Percentiles rank a stretch among this genome's conserved stretches.
Conservation (phyloP, 1,284 basidiomycete genomes). For the Phaffia rhodozyma region DNA sequence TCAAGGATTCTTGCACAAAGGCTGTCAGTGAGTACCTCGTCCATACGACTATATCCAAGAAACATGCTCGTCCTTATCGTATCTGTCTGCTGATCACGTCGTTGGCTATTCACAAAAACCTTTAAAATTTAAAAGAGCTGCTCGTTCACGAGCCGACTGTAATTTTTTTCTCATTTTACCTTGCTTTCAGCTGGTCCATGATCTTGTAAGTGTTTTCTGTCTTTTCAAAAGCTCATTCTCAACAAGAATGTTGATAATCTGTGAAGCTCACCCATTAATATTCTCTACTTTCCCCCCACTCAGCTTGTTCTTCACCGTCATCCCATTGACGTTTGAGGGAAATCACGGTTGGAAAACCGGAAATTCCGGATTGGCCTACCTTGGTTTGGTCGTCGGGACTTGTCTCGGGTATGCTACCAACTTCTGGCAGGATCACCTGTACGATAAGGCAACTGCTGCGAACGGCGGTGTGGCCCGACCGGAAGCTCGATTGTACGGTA, state of each 20-base stretch:
- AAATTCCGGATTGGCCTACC: constrained; percentile 30
- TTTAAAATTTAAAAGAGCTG: constrained; percentile 15
- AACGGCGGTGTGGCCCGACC: constrained; percentile 15
- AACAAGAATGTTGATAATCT: no score
- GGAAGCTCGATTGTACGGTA: constrained; percentile 10
- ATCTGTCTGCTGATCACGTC: no score
- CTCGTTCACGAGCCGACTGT: constrained; percentile 31
- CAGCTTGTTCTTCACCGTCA: constrained; percentile 26
- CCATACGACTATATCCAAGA: neutral
- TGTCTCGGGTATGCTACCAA: constrained; percentile 28
- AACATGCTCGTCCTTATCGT: neutral
- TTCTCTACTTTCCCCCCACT: constrained; percentile 8
- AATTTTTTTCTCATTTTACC: constrained; percentile 29
- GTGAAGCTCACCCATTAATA: no score
- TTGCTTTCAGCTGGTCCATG: constrained; percentile 28
- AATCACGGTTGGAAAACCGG: constrained; percentile 32
- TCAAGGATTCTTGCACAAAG: constrained; percentile 28
- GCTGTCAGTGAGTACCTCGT: constrained; percentile 19
- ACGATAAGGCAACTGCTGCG: constrained; percentile 2
- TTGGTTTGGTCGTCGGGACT: constrained; percentile 28
- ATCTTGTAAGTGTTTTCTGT: constrained; percentile 6
- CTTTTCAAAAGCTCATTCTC: no score
- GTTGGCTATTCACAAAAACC: no score
- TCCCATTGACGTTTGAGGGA: constrained; percentile 31
- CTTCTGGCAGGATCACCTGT: constrained; percentile 22